These are phyloP conservation scores for Cercospora sojina DNA, from an alignment of 2,329 filamentous ascomycete species.

Conservation along the genomic window DNA sequence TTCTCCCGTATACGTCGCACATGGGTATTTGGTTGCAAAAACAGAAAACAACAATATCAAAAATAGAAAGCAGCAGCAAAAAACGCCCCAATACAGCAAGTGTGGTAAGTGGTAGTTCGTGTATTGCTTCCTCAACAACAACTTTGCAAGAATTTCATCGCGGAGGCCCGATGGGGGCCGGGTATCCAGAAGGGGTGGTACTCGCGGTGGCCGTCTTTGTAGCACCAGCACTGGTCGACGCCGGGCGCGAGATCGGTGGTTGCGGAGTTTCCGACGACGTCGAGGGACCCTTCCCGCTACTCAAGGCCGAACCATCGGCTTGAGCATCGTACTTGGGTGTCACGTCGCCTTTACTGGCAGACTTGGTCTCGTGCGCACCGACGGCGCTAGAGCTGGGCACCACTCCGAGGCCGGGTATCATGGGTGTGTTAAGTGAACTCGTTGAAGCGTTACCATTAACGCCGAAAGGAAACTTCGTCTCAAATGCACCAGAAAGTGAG, in stretches of 20 bases:
- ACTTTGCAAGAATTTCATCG: slow-evolving; percentile 30
- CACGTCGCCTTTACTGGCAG: slow-evolving; percentile 35
- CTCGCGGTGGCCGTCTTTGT: slow-evolving; percentile 28
- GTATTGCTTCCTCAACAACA: slow-evolving; percentile 20
- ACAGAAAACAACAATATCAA: slow-evolving; percentile 16
- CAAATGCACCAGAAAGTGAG: slow-evolving; percentile 60
- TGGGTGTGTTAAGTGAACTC: slow-evolving; percentile 40
- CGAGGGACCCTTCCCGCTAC: slow-evolving; percentile 27
- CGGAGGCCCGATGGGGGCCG: slow-evolving; percentile 42
- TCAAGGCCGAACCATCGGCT: slow-evolving; percentile 21
- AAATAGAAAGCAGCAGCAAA: slow-evolving; percentile 12
- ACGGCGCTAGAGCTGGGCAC: slow-evolving; percentile 19
- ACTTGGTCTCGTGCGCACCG: slow-evolving; percentile 19
- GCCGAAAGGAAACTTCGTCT: slow-evolving; percentile 65
- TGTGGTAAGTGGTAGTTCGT: slow-evolving; percentile 5
- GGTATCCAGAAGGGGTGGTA: slow-evolving; percentile 40
- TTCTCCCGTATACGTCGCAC: slow-evolving; percentile 20
- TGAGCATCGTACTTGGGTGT: slow-evolving; percentile 39
- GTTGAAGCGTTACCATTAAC: slow-evolving; percentile 42
- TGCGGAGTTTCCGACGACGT: slow-evolving; percentile 23
- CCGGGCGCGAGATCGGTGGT: slow-evolving; percentile 25
- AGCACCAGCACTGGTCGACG: slow-evolving; percentile 25
- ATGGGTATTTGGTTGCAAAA: slow-evolving; percentile 23
- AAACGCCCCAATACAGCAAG: slow-evolving; percentile 1
- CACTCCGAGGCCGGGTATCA: slow-evolving; percentile 43